Base-by-base conservation (phyloP, 495 filamentous ascomycete genomes). In the Penicillium coffeae region DNA sequence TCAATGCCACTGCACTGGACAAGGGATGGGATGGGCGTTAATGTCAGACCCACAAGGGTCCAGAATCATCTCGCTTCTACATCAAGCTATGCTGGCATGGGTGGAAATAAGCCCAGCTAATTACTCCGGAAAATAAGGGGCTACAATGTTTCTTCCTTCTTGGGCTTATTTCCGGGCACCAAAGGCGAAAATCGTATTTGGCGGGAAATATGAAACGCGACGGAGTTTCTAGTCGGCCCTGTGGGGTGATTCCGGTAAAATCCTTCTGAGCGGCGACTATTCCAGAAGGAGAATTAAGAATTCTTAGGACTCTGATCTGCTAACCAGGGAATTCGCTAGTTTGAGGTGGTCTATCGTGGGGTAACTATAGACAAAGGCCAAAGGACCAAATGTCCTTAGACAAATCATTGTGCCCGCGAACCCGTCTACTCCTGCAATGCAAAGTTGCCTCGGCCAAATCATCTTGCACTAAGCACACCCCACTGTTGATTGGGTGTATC, bases 141-240 rank as follows among this genome's bases (percentile, higher is more conserved):
- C 25, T 18, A 56, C 25, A 10, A 30, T 14, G 38, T 13, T 48
- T 40, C 45, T 56, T 44, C 56, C 50, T 7, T 33, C 19, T 40
- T 52, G 34, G 39, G 47, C 38, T 35, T 8, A 42, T 38, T 38
- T 42, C 56, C 56, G 56, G 54, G 20, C 25, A 19, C 25, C 25
- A 16, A 37, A 49, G 34, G 43, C 46, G 14, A 54, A 33, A 27
- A 12, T 35, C 45, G 41, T 30, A 36, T 58, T n/a, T n/a, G n/a
- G n/a, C n/a, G n/a, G n/a, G n/a, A 40, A 59, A 56, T 43, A 15
- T 62, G 59, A 62, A 62, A 62, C 59, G 48, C 6, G 25, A 50
- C 47, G 52, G 49, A 41, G 45, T 51, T 33, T 47, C 49, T 45
- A 49, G 9, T 41, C 5, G 25, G 25, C 25, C 25, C 25, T 4